Percentiles rank a stretch among this genome's conserved stretches.
Conservation (phyloP, 1,139 yeast species). For the Kodamaea sp. region DNA sequence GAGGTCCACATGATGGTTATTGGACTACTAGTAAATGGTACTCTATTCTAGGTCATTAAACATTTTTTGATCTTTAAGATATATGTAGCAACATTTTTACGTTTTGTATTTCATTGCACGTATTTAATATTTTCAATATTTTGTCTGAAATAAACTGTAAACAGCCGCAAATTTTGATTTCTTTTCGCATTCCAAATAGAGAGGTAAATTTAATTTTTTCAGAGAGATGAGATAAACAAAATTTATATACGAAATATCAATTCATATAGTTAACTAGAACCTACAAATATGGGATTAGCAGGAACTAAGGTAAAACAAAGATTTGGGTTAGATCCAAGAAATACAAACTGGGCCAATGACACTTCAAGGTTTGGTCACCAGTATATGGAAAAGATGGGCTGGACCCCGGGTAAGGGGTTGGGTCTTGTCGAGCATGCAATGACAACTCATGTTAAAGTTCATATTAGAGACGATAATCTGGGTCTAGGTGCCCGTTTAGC, state of each 20-base stretch:
- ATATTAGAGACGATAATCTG: slow-evolving; percentile 71
- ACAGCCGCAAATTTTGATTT: slow-evolving; percentile 1
- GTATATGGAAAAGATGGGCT: slow-evolving; percentile 77
- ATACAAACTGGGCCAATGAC: slow-evolving; percentile 91
- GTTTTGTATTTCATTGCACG: neutral
- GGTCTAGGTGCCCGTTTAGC: slow-evolving; percentile 85
- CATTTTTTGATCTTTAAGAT: neutral
- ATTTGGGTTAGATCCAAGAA: slow-evolving; percentile 90
- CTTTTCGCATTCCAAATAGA: neutral
- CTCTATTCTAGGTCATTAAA: slow-evolving; percentile 25
- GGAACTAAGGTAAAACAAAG: slow-evolving; percentile 79
- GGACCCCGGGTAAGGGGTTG: slow-evolving; percentile 89
- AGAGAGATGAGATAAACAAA: slow-evolving; percentile 8
- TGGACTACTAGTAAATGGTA: slow-evolving; percentile 57
- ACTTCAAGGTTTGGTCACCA: slow-evolving; percentile 83
- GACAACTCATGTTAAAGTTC: slow-evolving; percentile 79
- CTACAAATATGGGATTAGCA: slow-evolving; percentile 72
- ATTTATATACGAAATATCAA: slow-evolving; percentile 1
- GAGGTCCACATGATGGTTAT: slow-evolving; percentile 44
- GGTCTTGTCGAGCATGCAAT: slow-evolving; percentile 64
- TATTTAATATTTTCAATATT: neutral
- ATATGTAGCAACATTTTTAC: neutral
- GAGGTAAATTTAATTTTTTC: neutral
- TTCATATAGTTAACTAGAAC: neutral
- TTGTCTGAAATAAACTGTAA: neutral